Base-by-base conservation (phyloP, 2,329 filamentous ascomycete species). In the Pestalotiopsis sp. region DNA sequence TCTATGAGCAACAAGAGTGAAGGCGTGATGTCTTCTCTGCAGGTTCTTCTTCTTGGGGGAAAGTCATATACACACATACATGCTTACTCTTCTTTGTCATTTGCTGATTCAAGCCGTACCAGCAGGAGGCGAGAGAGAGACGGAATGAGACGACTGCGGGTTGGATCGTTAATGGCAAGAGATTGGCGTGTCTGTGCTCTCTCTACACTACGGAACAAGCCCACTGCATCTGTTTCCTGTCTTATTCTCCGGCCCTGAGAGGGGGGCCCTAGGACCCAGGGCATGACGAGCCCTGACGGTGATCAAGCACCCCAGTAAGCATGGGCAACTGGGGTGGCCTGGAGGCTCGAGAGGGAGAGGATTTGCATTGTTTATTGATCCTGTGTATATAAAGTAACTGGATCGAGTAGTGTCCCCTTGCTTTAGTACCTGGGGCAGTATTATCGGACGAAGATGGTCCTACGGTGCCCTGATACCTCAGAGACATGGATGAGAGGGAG, bases 111-210 rank as follows among this genome's bases (percentile, higher is more conserved):
- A n/a, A 49, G 41, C 13, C 41, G 5, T n/a, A n/a, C 4, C 45
- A 52, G 17, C 9, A 9, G 17, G 9, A 52, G 45, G 45, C 45
- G 45, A 52, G 17, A n/a, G 45, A n/a, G 14, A 63, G 38, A 5
- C 9, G 36, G n/a, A 63, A 20, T 13, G 31, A 23, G 36, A 38
- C 7, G 7, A 39, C 36, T 66, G 63, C 45, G 31, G 49, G 63
- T 39, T 17, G 23, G 49, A 13, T 17, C 63, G 20, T 25, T 20
- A 25, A 58, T 17, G 63, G 63, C 31, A 66, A 66, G 23, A 23
- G 63, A 66, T 66, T 56, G 63, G 41, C 63, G 58, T 12, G 63
- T 66, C 63, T 66, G 63, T 58, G 49, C 63, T 56, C 36, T 66
- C 49, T 20, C 20, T 59, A 52, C 45, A n/a, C 45, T 52, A 9